Evolutionary conservation across 2,329 filamentous ascomycete species (phyloP), one percentile per base, ranked within the genome.

Genomic region (Pseudocercospora fuligena): DNA sequence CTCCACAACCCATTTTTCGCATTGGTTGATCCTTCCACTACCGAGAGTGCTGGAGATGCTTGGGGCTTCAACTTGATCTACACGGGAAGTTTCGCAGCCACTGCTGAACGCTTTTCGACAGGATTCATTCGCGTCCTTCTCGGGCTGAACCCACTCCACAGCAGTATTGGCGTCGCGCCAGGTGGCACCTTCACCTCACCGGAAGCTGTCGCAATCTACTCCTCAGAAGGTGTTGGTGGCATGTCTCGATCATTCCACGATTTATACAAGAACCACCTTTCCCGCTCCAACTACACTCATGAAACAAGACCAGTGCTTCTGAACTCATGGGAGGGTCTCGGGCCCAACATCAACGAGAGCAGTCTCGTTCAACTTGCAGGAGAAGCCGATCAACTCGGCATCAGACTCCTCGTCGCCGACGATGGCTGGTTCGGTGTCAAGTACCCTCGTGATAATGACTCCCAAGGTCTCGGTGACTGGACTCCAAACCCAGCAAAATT

Each of bases 371-470:
- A 80, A 0, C 80, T 90, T 0, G 88, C 88, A 0, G 73, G 84
- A 47, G 82, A 87, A 68, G 83, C 88, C 0, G 87, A 88, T 0
- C 81, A 82, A 1, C 80, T 90, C 0, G 88, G 88, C 0, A 82
- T 86, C n/a, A 84, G 85, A 68, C 82, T 90, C 0, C 88, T 90
- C 53, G 88, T 90, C 0, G 83, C 88, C 56, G 88, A 90, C 51
- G 88, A 90, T 65, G 88, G 88, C 3, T 90, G 88, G 88, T 90
- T 90, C 57, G 88, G 88, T 14, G 79, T 82, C n/a, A 80, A 89
- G 40, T 85, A 88, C 66, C 87, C 88, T 0, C 86, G 88, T 0
- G 73, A 84, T 23, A 83, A 84, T 36, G 88, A 90, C 69, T 80
- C 81, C 0, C 80, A 85, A 0, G 88, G 88, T 0, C 81, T 90